Evolutionary conservation across 768 basidiomycete species (phyloP), one percentile per base, ranked within the genome.

Genomic region (Imleria badia): DNA sequence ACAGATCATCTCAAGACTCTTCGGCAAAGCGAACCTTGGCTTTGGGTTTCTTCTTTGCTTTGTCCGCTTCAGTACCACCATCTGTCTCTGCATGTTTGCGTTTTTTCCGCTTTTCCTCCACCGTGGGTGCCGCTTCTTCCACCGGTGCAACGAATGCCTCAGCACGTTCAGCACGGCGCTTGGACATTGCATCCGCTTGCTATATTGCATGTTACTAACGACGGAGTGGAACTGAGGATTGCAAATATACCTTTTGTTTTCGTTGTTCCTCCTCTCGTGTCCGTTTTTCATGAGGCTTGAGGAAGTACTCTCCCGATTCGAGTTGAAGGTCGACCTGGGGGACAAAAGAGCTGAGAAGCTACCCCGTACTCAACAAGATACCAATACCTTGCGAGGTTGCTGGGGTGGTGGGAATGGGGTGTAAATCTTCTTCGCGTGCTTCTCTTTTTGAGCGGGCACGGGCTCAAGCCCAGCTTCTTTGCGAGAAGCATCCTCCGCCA

Each of bases 331-430:
- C 97, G 66, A 98, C 77, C 87, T 93, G 55, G 19, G 8, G 38
- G 46, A 36, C 29, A 30, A 58, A 31, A 38, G 19, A 12, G 13
- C 13, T 65, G 36, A 65, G 51, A 48, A 45, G 3, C 55, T 31
- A 31, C 48, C 12, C 48, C 20, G 13, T 26, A 35, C 15, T 43
- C 31, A 26, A 35, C 11, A 48, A 39, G 2, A 44, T 35, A n/a
- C 1, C 46, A 72, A 51, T 62, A 91, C 91, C 81, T 98, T 98
- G 62, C 93, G 86, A 35, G 95, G 96, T 54, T 83, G 80, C 67
- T 98, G 97, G 9, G 95, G 77, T 31, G 97, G 97, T 35, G 97
- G 97, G 83, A 98, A 99, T 2, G 97, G 97, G n/a, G 97, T 98
- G 72, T 98, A 98, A 15, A 85, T 79, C 71, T 96, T 96, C 83